These are phyloP conservation scores for Trichoderma gamsii DNA, from an alignment of 495 filamentous ascomycete species.

Conservation along the genomic window DNA sequence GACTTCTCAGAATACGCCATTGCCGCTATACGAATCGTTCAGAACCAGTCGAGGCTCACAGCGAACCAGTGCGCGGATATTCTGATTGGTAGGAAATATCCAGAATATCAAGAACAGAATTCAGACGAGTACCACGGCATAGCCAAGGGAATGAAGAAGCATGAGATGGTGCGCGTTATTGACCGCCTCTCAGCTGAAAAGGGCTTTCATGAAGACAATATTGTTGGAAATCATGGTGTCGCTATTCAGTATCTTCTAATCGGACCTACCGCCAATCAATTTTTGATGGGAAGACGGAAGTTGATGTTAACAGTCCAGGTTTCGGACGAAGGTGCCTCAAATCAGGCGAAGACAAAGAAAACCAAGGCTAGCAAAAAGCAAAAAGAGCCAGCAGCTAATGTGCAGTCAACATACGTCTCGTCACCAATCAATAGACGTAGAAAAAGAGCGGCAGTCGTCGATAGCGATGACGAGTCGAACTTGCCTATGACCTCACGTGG, in stretches of 20 bases:
- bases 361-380: conserved; percentile 15
- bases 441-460: conserved; percentile 40
- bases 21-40: conserved; percentile 60
- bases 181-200: conserved; percentile 36
- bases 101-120: conserved; percentile 29
- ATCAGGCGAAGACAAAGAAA: conserved; percentile 19
- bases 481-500: conserved; percentile 35
- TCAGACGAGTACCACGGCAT: conserved; percentile 35
- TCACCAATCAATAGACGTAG: conserved; percentile 59
- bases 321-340: conserved; percentile 21
- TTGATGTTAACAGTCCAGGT: conserved; percentile 31
- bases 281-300: conserved; percentile 26
- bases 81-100: conserved; percentile 39
- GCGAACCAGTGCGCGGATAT: conserved; percentile 47
- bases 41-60: conserved; percentile 45
- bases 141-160: conserved; percentile 40
- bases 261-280: conserved; percentile 26
- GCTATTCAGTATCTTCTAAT: conserved; percentile 43
- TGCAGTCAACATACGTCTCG: conserved; percentile 71
- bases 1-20: conserved; percentile 74
- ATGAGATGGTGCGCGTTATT: conserved; percentile 45
- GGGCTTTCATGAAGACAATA: conserved; percentile 45
- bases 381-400: conserved; percentile 11
- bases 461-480: conserved; percentile 30
- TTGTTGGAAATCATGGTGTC: conserved; percentile 29